Evolutionary conservation across 208 protist species (phyloP), one percentile per base, ranked within the genome.

Genomic region (Wallacemonas sp.): DNA sequence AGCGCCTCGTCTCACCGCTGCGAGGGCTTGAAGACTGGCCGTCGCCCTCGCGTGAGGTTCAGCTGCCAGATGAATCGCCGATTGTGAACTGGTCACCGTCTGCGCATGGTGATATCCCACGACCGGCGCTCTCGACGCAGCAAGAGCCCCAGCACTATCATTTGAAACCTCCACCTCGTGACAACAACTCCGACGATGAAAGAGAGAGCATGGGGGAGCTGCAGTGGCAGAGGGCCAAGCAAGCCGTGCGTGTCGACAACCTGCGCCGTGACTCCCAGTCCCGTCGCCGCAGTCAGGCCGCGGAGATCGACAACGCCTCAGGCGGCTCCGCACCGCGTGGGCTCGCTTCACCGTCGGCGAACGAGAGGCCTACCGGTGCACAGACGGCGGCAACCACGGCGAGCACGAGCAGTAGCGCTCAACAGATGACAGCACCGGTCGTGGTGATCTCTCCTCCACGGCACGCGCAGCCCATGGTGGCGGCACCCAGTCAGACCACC

Each of bases 151-250:
- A n/a, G n/a, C n/a, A n/a, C n/a, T n/a, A n/a, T n/a, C n/a, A n/a
- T n/a, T n/a, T n/a, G n/a, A n/a, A n/a, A n/a, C n/a, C n/a, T n/a
- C n/a, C n/a, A n/a, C n/a, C n/a, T n/a, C n/a, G n/a, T n/a, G n/a
- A n/a, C n/a, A n/a, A n/a, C n/a, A n/a, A n/a, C n/a, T n/a, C n/a
- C n/a, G n/a, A n/a, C n/a, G n/a, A n/a, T n/a, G n/a, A n/a, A n/a
- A n/a, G n/a, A n/a, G n/a, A n/a, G n/a, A n/a, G n/a, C 27, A 27
- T 42, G n/a, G 33, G 39, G 11, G 38, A 46, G 24, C 19, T 47
- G 36, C 2, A 17, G 24, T 47, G 55, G 55, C 55, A 47, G 24
- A 33, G 55, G 14, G 55, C 55, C 21, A 62, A 47, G 38, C 55
- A 62, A 21, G 55, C 33, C 21, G 55, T 26, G 0, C 3, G 30